A percentile compares a stretch with the other conserved stretches of the same genome.
Conservation (phyloP, 2,329 filamentous ascomycete genomes). For the Curvularia sp. region DNA sequence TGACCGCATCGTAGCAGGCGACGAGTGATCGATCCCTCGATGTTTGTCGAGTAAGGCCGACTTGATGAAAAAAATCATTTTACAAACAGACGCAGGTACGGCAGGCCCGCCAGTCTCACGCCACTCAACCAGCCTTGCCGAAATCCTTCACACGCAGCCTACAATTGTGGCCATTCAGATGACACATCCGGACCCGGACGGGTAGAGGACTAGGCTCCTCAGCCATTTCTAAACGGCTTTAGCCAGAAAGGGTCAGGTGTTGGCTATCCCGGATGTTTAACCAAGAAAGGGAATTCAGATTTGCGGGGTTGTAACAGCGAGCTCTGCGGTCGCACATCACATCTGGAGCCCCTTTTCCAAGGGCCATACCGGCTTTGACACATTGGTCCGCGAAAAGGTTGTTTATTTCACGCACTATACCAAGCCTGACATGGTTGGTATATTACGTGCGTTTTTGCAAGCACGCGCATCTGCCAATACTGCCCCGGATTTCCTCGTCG, state of each 20-base stretch:
- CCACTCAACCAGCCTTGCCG: conserved; percentile 7
- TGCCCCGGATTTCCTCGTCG: conserved; percentile 34
- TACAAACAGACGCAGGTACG: conserved; percentile 19
- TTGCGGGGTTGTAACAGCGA: conserved; percentile 25
- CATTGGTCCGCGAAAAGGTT: background rate
- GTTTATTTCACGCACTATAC: background rate
- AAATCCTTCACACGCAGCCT: background rate
- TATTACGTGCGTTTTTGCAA: conserved; percentile 12
- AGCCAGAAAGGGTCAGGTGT: conserved; percentile 8
- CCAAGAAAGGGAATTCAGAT: conserved; percentile 30
- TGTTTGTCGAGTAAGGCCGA: background rate
- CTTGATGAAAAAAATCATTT: background rate
- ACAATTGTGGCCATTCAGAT: conserved; percentile 26
- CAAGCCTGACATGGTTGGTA: background rate
- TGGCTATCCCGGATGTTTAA: conserved; percentile 27
- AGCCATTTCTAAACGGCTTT: conserved; percentile 18
- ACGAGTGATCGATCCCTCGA: background rate
- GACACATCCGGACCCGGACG: conserved; percentile 22
- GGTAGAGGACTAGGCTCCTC: conserved; percentile 25
- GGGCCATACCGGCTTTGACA: background rate
- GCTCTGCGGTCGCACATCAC: conserved; percentile 6
- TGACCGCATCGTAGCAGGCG: background rate
- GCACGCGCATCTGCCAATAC: conserved; percentile 14
- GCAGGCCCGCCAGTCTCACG: background rate
- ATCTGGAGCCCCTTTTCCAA: conserved; percentile 10